Evolutionary conservation across 345 rosid species (phyloP).

Genomic region (Salix koriyanagi): DNA sequence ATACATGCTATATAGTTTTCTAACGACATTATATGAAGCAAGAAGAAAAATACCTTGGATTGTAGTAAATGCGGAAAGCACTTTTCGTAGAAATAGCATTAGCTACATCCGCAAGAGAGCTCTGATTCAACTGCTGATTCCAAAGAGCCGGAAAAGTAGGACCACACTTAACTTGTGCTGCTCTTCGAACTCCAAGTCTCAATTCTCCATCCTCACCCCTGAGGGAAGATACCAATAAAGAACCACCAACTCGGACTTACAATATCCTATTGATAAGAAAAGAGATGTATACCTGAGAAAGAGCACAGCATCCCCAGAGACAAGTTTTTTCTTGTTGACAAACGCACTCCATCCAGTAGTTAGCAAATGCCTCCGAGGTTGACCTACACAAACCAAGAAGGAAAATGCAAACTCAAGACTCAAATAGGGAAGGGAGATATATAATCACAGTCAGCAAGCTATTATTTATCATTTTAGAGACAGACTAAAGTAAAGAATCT

Average conservation of each 20-base stretch:
- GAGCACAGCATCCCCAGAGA: slow-evolving; percentile 98
- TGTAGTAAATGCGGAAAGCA: slow-evolving; percentile 73
- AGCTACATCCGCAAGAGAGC: slow-evolving; percentile 57
- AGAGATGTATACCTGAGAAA: slow-evolving; percentile 61
- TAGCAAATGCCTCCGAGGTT: slow-evolving; percentile 97
- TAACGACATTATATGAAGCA: not conserved
- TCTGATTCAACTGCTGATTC: slow-evolving; percentile 52
- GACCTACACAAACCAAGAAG: slow-evolving; percentile 48
- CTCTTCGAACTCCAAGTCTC: slow-evolving; percentile 93
- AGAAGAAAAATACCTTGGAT: slow-evolving; percentile 65
- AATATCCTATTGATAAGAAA: not conserved
- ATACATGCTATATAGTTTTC: not conserved
- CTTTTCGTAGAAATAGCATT: slow-evolving; percentile 57
- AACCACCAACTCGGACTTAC: not conserved
- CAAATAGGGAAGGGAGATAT: not conserved
- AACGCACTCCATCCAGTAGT: slow-evolving; percentile 99
- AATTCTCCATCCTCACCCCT: slow-evolving; percentile 95
- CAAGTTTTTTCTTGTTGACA: slow-evolving; percentile 95
- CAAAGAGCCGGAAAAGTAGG: slow-evolving; percentile 41
- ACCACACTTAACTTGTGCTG: slow-evolving; percentile 60
- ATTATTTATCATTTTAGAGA: not conserved
- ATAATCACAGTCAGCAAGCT: not conserved
- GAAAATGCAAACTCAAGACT: not conserved
- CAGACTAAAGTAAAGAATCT: not conserved
- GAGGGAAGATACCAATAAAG: slow-evolving; percentile 16